A percentile compares a stretch with the other conserved stretches of the same genome.
Evolutionary conservation across 2,329 filamentous ascomycete genomes (phyloP).

Genomic region (Beauveria pseudobassiana): DNA sequence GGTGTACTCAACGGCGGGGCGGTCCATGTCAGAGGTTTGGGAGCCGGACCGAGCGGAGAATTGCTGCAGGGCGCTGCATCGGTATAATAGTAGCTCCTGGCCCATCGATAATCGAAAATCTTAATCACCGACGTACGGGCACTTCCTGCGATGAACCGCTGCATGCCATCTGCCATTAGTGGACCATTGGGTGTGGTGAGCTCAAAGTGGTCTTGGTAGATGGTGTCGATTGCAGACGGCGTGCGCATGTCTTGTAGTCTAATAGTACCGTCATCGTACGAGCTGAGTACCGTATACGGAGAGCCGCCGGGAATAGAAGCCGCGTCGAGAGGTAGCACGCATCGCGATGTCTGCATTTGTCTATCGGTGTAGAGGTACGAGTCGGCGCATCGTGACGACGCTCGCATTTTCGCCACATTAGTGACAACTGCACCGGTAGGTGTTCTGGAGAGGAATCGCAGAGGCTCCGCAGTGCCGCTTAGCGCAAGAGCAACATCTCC

Average conservation of each 20-base stretch:
- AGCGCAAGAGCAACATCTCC: not conserved
- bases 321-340: conserved; percentile 30
- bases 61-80: conserved; percentile 31
- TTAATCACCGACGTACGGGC: conserved; percentile 31
- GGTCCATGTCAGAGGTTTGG: conserved; percentile 17
- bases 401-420: conserved; percentile 23
- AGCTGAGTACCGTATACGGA: conserved; percentile 30
- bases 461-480: conserved; percentile 20
- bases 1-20: conserved; percentile 14
- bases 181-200: conserved; percentile 29
- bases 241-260: conserved; percentile 31
- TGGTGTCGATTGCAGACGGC: conserved; percentile 29
- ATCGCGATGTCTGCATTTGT: conserved; percentile 19
- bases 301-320: conserved; percentile 17
- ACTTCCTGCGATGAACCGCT: conserved; percentile 37
- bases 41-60: conserved; percentile 29
- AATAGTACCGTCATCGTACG: conserved; percentile 38
- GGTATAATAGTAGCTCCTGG: conserved; percentile 35
- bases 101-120: conserved; percentile 41
- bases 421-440: conserved; percentile 29
- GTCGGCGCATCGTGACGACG: not conserved
- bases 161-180: conserved; percentile 32
- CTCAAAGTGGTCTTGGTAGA: conserved; percentile 41
- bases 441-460: conserved; percentile 32
- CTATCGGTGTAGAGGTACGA: conserved; percentile 2